Conservation (phyloP, 805 yeast species). For the Cyberlindnera misumaiensis region DNA sequence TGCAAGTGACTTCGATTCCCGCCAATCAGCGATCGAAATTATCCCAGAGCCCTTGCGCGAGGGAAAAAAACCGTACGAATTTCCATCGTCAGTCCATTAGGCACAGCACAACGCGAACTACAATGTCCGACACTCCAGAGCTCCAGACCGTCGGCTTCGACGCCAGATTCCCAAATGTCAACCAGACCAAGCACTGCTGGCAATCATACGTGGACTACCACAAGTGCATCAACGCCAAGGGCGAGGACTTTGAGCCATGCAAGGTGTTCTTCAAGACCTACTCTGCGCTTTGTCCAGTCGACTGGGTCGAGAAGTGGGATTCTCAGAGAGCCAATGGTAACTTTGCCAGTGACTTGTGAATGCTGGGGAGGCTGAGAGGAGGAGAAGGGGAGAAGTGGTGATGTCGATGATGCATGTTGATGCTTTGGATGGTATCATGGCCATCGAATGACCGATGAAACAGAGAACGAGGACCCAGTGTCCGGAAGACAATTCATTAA, state of each 20-base stretch:
- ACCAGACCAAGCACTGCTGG: conserved; percentile 98
- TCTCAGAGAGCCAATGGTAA: conserved; percentile 67
- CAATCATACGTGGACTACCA: conserved; percentile 97
- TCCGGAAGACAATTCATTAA: not conserved
- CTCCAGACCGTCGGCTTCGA: conserved; percentile 70
- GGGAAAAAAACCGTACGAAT: conserved; percentile 1
- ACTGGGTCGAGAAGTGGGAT: conserved; percentile 85
- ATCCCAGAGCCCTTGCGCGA: conserved; percentile 3
- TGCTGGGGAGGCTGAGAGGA: not conserved
- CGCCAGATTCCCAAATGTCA: conserved; percentile 93
- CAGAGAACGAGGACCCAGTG: not conserved
- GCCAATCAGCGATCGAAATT: conserved; percentile 15
- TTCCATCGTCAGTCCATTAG: not conserved
- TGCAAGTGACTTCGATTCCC: not conserved
- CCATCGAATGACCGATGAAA: too few species aligned
- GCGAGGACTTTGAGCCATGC: conserved; percentile 98
- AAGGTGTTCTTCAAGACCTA: conserved; percentile 88
- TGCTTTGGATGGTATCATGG: too few species aligned
- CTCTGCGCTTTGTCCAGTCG: conserved; percentile 77
- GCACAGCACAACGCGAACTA: not conserved
- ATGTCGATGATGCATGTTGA: not conserved
- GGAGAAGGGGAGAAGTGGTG: not conserved
- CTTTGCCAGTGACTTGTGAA: conserved; percentile 43
- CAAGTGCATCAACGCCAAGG: conserved; percentile 94
- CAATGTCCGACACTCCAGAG: conserved; percentile 30